These are phyloP conservation scores for Polygonum aviculare DNA, from an alignment of 148 eudicot genomes.

Conservation along the genomic window DNA sequence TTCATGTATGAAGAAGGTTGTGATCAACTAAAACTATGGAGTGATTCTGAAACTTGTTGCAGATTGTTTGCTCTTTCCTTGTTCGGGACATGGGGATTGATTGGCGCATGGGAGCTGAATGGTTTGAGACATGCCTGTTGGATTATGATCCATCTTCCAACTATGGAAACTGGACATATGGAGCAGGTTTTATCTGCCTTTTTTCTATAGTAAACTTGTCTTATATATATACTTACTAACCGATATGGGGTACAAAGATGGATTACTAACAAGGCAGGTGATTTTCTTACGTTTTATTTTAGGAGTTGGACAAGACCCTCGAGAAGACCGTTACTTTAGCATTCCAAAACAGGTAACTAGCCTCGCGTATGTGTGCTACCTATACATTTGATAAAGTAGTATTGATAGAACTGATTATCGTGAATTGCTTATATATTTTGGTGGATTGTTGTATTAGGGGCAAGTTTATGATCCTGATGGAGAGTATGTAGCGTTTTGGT, in stretches of 20 bases:
- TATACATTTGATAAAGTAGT: background rate
- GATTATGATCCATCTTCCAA: slow-evolving; percentile 97
- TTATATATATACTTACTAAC: too few relatives aligned
- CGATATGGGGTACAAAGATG: too few relatives aligned
- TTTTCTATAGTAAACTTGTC: background rate
- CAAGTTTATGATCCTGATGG: slow-evolving; percentile 83
- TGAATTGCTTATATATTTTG: background rate
- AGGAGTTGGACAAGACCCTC: slow-evolving; percentile 97
- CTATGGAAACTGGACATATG: slow-evolving; percentile 96
- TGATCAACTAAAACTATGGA: background rate
- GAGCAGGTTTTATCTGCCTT: slow-evolving; percentile 58
- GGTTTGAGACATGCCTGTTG: slow-evolving; percentile 92
- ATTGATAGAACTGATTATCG: background rate
- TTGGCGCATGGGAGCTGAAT: slow-evolving; percentile 99
- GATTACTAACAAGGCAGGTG: too few relatives aligned
- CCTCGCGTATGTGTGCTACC: background rate
- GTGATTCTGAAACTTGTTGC: background rate
- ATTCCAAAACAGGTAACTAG: slow-evolving; percentile 77
- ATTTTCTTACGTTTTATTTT: background rate
- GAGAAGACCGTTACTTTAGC: slow-evolving; percentile 97
- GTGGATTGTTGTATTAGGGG: slow-evolving; percentile 34
- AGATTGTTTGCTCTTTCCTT: slow-evolving; percentile 97
- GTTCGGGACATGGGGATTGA: slow-evolving; percentile 94
- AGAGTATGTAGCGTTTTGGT: slow-evolving; percentile 76
- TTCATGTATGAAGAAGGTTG: background rate